A percentile compares a stretch with the other conserved stretches of the same genome.
Evolutionary conservation across 192 early-diverging fungal species (phyloP).

Genomic region (Funneliformis geosporum): DNA sequence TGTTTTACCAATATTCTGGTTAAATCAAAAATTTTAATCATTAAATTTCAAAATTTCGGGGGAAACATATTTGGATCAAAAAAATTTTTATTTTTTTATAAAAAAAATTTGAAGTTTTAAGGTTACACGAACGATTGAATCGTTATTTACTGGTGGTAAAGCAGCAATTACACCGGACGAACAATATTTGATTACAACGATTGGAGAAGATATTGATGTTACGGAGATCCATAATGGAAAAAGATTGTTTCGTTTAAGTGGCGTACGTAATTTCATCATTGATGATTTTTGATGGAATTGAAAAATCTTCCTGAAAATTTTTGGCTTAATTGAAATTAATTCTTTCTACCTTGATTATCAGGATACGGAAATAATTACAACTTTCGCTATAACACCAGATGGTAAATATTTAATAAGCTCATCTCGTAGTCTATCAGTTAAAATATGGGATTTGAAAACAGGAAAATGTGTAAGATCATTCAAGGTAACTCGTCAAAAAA

Average conservation of each 20-base stretch:
- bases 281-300: neutral
- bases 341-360: slow-evolving; percentile 19
- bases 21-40: no score
- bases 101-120: slow-evolving; percentile 60
- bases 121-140: slow-evolving; percentile 76
- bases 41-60: no score
- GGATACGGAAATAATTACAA: slow-evolving; percentile 87
- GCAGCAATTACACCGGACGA: slow-evolving; percentile 69
- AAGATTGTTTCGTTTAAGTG: slow-evolving; percentile 63
- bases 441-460: slow-evolving; percentile 73
- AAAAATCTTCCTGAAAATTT: neutral
- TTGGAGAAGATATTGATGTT: slow-evolving; percentile 82
- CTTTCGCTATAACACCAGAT: slow-evolving; percentile 82
- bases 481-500: slow-evolving; percentile 46
- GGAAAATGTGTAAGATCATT: slow-evolving; percentile 63
- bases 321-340: neutral
- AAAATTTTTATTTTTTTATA: slow-evolving; percentile 17
- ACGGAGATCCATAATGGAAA: slow-evolving; percentile 70
- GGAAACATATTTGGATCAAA: no score
- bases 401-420: slow-evolving; percentile 76
- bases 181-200: slow-evolving; percentile 69
- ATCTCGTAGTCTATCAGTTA: slow-evolving; percentile 76
- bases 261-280: slow-evolving; percentile 42
- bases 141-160: slow-evolving; percentile 90
- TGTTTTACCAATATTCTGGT: no score